Evolutionary conservation across 371 early-diverging fungal genomes (phyloP).

Genomic region (Mucor circinelloides): DNA sequence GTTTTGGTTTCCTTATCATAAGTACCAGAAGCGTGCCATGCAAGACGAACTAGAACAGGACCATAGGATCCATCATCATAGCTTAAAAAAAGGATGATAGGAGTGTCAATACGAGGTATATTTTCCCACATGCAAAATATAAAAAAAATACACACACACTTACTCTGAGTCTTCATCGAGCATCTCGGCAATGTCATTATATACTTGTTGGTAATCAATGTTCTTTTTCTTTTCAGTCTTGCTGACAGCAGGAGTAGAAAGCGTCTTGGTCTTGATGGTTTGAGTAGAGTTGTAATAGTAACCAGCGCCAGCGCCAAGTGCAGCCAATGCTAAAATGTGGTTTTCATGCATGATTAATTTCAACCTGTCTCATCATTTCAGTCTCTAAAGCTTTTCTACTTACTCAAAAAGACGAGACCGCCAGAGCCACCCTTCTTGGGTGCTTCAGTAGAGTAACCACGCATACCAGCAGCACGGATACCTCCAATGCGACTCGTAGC

Average conservation of each 20-base stretch:
- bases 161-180: slow-evolving; percentile 23
- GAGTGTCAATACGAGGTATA: neutral
- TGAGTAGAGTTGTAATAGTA: slow-evolving; percentile 55
- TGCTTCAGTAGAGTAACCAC: slow-evolving; percentile 25
- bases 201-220: slow-evolving; percentile 28
- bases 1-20: slow-evolving; percentile 63
- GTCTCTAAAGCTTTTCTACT: too few species aligned
- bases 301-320: slow-evolving; percentile 54
- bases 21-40: slow-evolving; percentile 87
- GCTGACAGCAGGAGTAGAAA: slow-evolving; percentile 10
- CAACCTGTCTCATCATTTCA: too few species aligned
- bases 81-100: neutral
- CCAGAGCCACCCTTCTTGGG: slow-evolving; percentile 33
- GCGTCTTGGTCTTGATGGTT: slow-evolving; percentile 25
- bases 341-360: neutral
- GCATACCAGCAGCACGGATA: slow-evolving; percentile 14
- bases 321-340: slow-evolving; percentile 35
- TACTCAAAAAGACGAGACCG: slow-evolving; percentile 27
- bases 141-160: too few species aligned
- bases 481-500: slow-evolving; percentile 13
- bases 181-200: slow-evolving; percentile 28
- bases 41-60: slow-evolving; percentile 52
- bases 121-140: neutral
- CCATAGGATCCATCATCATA: slow-evolving; percentile 33
- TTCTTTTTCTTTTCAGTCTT: slow-evolving; percentile 23